phyloP scores from a whole-genome alignment of 176 grass and related monocot genomes.

The Carex parvula region DNA sequence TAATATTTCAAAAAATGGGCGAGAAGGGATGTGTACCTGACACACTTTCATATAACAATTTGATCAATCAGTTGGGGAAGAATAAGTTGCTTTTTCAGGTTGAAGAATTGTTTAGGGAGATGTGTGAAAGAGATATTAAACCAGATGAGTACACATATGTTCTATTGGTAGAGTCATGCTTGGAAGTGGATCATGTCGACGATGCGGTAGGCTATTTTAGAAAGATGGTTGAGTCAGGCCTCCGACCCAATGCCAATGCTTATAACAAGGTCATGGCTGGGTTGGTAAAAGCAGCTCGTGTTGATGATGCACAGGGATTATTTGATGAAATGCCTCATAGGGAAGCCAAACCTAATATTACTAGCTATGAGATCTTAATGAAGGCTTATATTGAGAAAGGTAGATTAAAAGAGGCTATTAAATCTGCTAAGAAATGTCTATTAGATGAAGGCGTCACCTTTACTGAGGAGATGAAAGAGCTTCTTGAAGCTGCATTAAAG shows the following conservation, averaged over 20 bases:
- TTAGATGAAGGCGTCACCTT: conserved; percentile 54
- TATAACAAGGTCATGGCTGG: conserved; percentile 70
- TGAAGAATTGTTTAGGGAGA: conserved; percentile 51
- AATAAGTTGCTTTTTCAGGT: conserved; percentile 55
- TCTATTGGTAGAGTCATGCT: conserved; percentile 63
- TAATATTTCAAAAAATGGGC: conserved; percentile 56
- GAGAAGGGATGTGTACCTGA: conserved; percentile 59
- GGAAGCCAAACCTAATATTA: conserved; percentile 70
- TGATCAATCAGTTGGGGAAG: conserved; percentile 73
- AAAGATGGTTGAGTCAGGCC: conserved; percentile 59
- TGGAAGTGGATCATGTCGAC: conserved; percentile 55
- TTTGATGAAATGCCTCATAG: conserved; percentile 68
- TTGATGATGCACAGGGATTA: conserved; percentile 54
- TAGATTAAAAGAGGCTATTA: conserved; percentile 61
- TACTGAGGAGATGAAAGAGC: conserved; percentile 52
- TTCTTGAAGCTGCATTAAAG: conserved; percentile 49
- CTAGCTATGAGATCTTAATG: conserved; percentile 65
- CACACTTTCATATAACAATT: conserved; percentile 68
- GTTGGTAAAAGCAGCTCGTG: conserved; percentile 46
- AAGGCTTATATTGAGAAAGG: conserved; percentile 48
- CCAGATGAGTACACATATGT: conserved; percentile 68
- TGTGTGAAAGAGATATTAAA: conserved; percentile 51
- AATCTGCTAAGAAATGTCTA: conserved; percentile 56
- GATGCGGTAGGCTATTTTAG: conserved; percentile 59
- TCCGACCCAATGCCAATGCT: conserved; percentile 62